A percentile compares a stretch with the other conserved stretches of the same genome.
These are phyloP conservation scores for Diaporthe sp. DNA, from an alignment of 2,329 filamentous ascomycete species.

Conservation along the genomic window DNA sequence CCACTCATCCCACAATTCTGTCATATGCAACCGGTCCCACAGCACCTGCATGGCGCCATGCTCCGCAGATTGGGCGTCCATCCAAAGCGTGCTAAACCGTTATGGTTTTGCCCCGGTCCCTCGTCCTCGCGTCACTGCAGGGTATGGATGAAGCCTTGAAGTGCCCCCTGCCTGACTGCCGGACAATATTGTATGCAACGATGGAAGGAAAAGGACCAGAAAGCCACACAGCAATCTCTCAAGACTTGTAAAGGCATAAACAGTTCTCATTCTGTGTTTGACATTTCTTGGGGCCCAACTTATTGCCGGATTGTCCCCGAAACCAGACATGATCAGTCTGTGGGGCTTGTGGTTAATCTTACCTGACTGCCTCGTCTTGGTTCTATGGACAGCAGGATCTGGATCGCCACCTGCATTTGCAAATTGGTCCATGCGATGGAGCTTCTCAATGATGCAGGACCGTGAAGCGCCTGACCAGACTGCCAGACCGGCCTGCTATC, in stretches of 20 bases:
- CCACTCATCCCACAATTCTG: constrained; percentile 22
- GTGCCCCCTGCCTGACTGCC: neutral
- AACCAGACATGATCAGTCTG: neutral
- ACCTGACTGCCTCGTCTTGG: neutral
- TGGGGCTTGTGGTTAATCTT: constrained; percentile 9
- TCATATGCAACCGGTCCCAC: constrained; percentile 8
- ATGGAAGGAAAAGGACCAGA: neutral
- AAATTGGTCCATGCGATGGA: constrained; percentile 6
- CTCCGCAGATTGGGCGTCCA: constrained; percentile 18
- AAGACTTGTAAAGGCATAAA: neutral
- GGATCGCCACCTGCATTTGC: constrained; percentile 5
- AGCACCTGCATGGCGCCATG: constrained; percentile 13
- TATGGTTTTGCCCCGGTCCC: neutral
- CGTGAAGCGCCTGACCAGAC: neutral
- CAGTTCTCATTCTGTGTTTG: neutral
- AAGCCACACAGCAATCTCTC: neutral
- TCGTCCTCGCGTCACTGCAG: constrained; percentile 4
- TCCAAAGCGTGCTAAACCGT: constrained; percentile 5
- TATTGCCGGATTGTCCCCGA: constrained; percentile 11
- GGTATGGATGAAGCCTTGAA: neutral
- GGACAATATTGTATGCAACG: neutral
- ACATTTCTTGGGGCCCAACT: neutral
- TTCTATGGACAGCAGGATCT: constrained; percentile 3
- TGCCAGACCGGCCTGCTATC: neutral
- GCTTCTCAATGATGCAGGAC: neutral